Evolutionary conservation across 2,329 filamentous ascomycete genomes (phyloP), one percentile per base, ranked within the genome.

Genomic region (Colletotrichum caudatum): DNA sequence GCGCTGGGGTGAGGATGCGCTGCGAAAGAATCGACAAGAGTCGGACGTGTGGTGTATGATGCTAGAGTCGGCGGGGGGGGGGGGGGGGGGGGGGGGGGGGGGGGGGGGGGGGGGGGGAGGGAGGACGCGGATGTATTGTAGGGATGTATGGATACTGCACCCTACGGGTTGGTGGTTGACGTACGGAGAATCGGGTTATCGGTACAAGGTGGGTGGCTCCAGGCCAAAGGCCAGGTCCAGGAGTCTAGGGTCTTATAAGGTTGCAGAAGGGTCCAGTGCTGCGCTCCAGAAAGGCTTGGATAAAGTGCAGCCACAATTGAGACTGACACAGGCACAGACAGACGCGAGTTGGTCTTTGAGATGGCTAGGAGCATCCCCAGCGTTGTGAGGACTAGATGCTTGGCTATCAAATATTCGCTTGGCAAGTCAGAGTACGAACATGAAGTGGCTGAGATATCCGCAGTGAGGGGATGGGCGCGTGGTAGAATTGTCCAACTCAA

Each of bases 71-170:
- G 58, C 64, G 58, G 65, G 56, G 29, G 29, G 29, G 29, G 29
- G 29, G 29, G 29, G 29, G 29, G 29, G 29, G 29, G 29, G 29
- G 29, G 29, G 29, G 29, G 29, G 29, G 29, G 29, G 29, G 29
- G 29, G 29, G 3, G 29, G 29, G 26, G 26, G 26, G 26, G 26
- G 26, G 26, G 26, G 26, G 26, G 26, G 26, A 3, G 26, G 41
- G 33, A 63, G 57, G 53, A 58, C 29, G 53, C 51, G 33, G 58
- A 58, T 68, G 58, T 29, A 29, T 29, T 29, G 29, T 59, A 58
- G 62, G 58, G 35, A n/a, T 39, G 51, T 50, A 67, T 66, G 51
- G 64, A 53, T 46, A 71, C 59, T 35, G 39, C 44, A 64, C 35
- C 20, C 37, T 56, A 48, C 56, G 51, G 59, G 4, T 62, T 26